Base-by-base conservation (phyloP, 768 basidiomycete species). In the Candolleomyces efflorescens region DNA sequence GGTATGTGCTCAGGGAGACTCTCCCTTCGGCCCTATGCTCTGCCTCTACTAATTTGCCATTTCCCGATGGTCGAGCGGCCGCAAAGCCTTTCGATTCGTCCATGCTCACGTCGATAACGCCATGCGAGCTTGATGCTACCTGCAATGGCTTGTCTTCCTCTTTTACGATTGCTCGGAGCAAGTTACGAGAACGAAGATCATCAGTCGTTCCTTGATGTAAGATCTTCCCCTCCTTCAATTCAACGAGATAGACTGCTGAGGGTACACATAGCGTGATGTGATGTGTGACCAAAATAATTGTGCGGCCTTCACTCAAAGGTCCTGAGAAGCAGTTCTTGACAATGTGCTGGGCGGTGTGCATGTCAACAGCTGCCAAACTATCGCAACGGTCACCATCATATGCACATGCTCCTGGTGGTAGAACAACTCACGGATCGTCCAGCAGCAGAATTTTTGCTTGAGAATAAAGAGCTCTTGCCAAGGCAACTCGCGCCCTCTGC, bases 271-370 rank as follows among this genome's bases (percentile, higher is more conserved):
- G 77, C 36, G 76, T 79, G 56, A 90, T 82, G 65, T 92, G 89
- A 66, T 95, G 92, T 0, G 92, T 93, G 53, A 94, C 90, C 17
- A 95, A 78, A 58, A 94, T 79, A 61, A 93, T 80, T 0, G 92
- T 94, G 15, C 92, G 77, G 52, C 76, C 80, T 15, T 72, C 70
- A 59, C 86, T 81, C 15, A 94, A 75, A 1, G 77, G 69, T 7
- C 92, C 86, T 9, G 74, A 73, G 15, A 94, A 71, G 60, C 89
- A 90, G 37, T 82, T 73, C 13, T 75, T 70, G 55, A 89, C 83
- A 18, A 95, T 69, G 63, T 88, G 85, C 45, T 81, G 79, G 6
- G 89, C 87, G 0, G 89, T 90, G 62, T 90, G 88, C 80, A 87
- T 87, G 65, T 89, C 87, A 2, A 89, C 87, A 0, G 87, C 86